Base-by-base conservation (phyloP, 2,329 filamentous ascomycete species). In the Alternaria rosae region DNA sequence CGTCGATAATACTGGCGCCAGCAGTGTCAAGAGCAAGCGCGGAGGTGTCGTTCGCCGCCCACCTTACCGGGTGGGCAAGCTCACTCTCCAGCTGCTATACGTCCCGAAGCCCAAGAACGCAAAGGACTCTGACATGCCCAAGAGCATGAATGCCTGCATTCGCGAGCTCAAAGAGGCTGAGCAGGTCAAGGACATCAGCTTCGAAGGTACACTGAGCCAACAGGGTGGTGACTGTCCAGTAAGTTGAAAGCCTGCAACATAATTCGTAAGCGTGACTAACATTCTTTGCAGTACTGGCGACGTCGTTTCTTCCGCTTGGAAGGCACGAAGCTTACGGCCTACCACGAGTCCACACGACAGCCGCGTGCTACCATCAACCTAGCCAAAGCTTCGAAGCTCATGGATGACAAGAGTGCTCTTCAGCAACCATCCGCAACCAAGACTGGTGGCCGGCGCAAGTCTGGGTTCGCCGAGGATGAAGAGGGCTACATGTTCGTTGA, bases 401-500 rank as follows among this genome's bases (percentile, higher is more conserved):
- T 99, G 66, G 95, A 99, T 76, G 95, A 99, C 78, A 92, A 93
- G 59, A 89, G 89, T 20, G 86, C 92, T 20, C 84, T 99, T 50
- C 92, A 90, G 7, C 91, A 97, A 73, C 93, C 92, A 69, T 92
- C 96, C 1, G 76, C 78, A 75, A 91, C 90, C 59, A 92, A 89
- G 76, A 87, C 87, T 66, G 92, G 93, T 58, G 90, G 89, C 70
- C 91, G 95, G 44, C 91, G 95, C 58, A 93, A 96, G 79, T 97
- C 94, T 32, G 95, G 92, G 11, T 99, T 99, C 79, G 94, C 94
- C 2, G 95, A 98, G 80, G 95, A 99, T 69, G 95, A 99, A 81
- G 95, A 99, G 78, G 95, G 95, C 43, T 99, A 99, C 84, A 97
- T 97, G 92, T 99, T 99, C 78, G 94, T 99, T 55, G 95, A 99